Evolutionary conservation across 2,329 filamentous ascomycete genomes (phyloP).

Genomic region (Colletotrichum sidae): DNA sequence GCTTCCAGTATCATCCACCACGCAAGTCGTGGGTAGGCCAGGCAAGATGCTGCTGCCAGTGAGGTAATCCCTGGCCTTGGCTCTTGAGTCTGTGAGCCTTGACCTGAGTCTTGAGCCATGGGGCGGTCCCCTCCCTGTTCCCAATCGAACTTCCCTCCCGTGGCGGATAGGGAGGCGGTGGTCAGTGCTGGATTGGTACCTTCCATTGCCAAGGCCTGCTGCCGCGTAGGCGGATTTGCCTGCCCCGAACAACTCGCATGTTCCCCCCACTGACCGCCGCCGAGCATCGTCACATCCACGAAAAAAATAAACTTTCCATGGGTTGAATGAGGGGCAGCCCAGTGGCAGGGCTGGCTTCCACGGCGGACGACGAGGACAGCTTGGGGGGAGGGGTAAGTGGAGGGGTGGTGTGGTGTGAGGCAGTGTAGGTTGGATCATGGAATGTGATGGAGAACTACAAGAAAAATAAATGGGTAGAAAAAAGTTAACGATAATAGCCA

Average conservation of each 20-base stretch:
- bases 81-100: not conserved
- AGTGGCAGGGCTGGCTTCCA: not conserved
- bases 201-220: not conserved
- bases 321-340: conserved; percentile 24
- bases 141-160: conserved; percentile 17
- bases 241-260: conserved; percentile 20
- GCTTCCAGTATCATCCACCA: too few species aligned
- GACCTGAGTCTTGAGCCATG: not conserved
- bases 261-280: too few species aligned
- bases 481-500: conserved; percentile 8
- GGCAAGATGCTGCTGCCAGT: too few species aligned
- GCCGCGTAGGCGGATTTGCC: conserved; percentile 30
- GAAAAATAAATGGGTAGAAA: too few species aligned
- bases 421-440: too few species aligned
- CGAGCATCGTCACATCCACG: not conserved
- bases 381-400: not conserved
- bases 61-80: too few species aligned
- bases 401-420: too few species aligned
- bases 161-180: conserved; percentile 21
- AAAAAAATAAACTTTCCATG: conserved; percentile 8
- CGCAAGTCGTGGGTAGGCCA: too few species aligned
- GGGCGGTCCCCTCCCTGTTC: not conserved
- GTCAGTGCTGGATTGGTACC: conserved; percentile 12
- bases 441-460: too few species aligned
- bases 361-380: conserved; percentile 2